Conservation (phyloP, 164 flowering plant species). For the Stephania cephalantha region DNA sequence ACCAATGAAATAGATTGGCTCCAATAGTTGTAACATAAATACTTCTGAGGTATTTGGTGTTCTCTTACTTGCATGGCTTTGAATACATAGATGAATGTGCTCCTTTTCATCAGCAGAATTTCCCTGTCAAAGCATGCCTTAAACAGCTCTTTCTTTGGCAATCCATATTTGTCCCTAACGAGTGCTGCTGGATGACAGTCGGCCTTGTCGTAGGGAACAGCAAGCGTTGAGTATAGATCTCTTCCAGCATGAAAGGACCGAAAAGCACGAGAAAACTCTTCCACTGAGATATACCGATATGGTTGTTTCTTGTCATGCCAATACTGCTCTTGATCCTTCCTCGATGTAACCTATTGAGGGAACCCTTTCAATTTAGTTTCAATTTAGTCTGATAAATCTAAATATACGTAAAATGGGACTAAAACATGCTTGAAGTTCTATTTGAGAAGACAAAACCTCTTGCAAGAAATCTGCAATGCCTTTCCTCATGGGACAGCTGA, state of each 20-base stretch:
- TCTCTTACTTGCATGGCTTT: constrained; percentile 39
- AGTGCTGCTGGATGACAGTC: constrained; percentile 39
- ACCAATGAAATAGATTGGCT: not conserved
- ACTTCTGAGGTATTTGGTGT: not conserved
- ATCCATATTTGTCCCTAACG: constrained; percentile 39
- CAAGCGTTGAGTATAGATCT: constrained; percentile 16
- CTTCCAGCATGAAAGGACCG: constrained; percentile 31
- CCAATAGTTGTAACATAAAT: not conserved
- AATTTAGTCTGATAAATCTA: not conserved
- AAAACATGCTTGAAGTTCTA: not conserved
- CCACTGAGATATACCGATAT: constrained; percentile 26
- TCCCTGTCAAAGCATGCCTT: constrained; percentile 49
- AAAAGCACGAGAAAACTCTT: constrained; percentile 29
- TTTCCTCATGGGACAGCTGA: constrained; percentile 37
- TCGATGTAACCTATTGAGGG: constrained; percentile 29
- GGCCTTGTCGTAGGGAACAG: constrained; percentile 24
- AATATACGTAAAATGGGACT: not conserved
- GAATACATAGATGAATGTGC: constrained; percentile 50
- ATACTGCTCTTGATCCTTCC: constrained; percentile 44
- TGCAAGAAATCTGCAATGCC: constrained; percentile 42
- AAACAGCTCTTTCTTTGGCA: constrained; percentile 40
- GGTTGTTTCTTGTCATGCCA: constrained; percentile 27
- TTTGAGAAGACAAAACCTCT: constrained; percentile 32
- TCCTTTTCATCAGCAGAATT: constrained; percentile 52
- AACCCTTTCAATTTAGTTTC: constrained; percentile 26